A percentile compares a stretch with the other conserved stretches of the same genome.
Conservation (phyloP, 495 filamentous ascomycete species). For the Aspergillus bertholletiae region DNA sequence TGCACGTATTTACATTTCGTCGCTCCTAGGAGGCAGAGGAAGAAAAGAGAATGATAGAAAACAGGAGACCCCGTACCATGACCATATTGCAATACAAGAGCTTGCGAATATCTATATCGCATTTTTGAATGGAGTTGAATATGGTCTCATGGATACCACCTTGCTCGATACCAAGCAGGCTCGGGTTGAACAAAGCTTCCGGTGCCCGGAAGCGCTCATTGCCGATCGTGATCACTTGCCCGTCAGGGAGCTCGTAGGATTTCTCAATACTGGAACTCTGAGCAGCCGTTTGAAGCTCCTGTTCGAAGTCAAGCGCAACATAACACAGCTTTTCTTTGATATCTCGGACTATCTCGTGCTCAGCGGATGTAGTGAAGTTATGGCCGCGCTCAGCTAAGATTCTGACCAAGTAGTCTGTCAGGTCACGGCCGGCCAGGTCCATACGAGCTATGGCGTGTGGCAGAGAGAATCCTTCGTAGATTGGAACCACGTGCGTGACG, state of each 20-base stretch:
- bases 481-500: constrained; percentile 99
- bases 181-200: constrained; percentile 98
- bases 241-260: constrained; percentile 99
- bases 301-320: constrained; percentile 98
- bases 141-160: constrained; percentile 99
- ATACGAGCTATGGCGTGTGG: constrained; percentile 99
- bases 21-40: too few species aligned
- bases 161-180: constrained; percentile 94
- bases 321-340: constrained; percentile 99
- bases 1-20: too few species aligned
- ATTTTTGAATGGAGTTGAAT: constrained; percentile 99
- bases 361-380: constrained; percentile 98
- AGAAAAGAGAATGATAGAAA: too few species aligned
- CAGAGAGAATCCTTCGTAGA: constrained; percentile 99
- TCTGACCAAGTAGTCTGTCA: constrained; percentile 99
- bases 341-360: constrained; percentile 99
- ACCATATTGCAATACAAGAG: constrained; percentile 99
- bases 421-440: constrained; percentile 98
- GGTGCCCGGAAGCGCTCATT: constrained; percentile 99
- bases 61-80: too few species aligned
- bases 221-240: constrained; percentile 99
- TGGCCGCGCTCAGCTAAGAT: constrained; percentile 98
- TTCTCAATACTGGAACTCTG: constrained; percentile 98
- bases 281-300: constrained; percentile 99
- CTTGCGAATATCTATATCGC: constrained; percentile 99